Conservation (phyloP, 2,329 filamentous ascomycete species). For the Pseudocercospora cruenta region DNA sequence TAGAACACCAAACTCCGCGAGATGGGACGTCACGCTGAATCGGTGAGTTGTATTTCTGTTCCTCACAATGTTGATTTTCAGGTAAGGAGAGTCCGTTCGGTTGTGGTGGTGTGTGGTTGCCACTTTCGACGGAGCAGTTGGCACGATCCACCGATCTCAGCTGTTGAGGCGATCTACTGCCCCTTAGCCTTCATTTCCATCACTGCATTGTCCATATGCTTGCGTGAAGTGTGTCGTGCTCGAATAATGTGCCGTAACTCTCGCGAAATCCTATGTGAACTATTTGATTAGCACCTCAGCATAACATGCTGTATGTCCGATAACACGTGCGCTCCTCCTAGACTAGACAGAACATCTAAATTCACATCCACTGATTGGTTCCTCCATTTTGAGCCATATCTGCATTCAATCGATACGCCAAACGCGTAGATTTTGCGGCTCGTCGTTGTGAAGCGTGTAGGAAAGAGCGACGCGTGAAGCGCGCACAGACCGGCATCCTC, state of each 20-base stretch:
- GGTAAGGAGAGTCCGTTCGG: background rate
- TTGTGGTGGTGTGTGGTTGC: background rate
- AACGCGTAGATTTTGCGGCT: background rate
- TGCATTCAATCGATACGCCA: background rate
- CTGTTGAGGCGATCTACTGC: background rate
- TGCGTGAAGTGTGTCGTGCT: background rate
- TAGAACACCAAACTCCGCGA: constrained; percentile 11
- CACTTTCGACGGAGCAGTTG: background rate
- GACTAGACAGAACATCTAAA: background rate
- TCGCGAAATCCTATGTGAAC: background rate
- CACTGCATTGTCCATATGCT: background rate
- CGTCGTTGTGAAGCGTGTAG: background rate
- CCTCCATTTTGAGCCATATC: background rate
- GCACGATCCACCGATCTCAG: background rate
- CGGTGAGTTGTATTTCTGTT: constrained; percentile 9
- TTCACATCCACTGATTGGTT: background rate
- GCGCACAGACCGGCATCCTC: background rate
- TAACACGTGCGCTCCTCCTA: background rate
- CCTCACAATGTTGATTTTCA: background rate
- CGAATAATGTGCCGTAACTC: background rate
- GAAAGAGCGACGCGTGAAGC: constrained; percentile 1
- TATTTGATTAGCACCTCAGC: background rate
- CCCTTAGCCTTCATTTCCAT: background rate
- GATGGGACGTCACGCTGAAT: background rate
- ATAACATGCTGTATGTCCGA: background rate